These are phyloP conservation scores for Rhodotorula sp. DNA, from an alignment of 1,284 basidiomycete genomes.

Conservation along the genomic window DNA sequence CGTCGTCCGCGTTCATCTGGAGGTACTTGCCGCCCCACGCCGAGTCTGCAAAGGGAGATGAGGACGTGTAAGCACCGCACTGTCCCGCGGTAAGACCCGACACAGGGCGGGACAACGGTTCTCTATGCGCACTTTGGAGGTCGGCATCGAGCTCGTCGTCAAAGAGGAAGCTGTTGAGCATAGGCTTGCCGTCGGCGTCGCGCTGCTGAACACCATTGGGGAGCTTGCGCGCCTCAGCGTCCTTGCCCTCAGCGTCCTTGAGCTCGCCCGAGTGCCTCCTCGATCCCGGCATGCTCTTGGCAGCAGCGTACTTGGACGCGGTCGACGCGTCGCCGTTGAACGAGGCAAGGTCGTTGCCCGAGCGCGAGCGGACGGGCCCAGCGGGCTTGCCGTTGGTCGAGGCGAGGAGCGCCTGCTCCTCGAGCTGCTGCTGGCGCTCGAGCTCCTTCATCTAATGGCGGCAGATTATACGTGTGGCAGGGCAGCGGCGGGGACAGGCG, in stretches of 20 bases:
- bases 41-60: constrained; percentile 57
- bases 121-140: constrained; percentile 63
- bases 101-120: constrained; percentile 57
- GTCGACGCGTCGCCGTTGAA: constrained; percentile 24
- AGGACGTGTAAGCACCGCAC: neutral
- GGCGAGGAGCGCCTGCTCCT: constrained; percentile 45
- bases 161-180: constrained; percentile 65
- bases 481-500: neutral
- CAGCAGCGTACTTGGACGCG: constrained; percentile 14
- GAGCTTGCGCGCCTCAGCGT: constrained; percentile 4
- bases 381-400: constrained; percentile 44
- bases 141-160: constrained; percentile 87
- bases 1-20: constrained; percentile 81
- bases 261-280: constrained; percentile 41
- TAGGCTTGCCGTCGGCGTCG: constrained; percentile 38
- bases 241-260: constrained; percentile 26
- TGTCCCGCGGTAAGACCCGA: neutral
- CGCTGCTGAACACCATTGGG: constrained; percentile 22
- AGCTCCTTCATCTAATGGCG: constrained; percentile 41
- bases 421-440: constrained; percentile 42
- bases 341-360: constrained; percentile 43
- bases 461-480: too few species aligned
- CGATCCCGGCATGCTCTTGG: constrained; percentile 43
- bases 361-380: constrained; percentile 48
- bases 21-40: constrained; percentile 71